These are phyloP conservation scores for Arthrobotrys sphaeroides DNA, from an alignment of 2,329 filamentous ascomycete genomes.

Conservation along the genomic window DNA sequence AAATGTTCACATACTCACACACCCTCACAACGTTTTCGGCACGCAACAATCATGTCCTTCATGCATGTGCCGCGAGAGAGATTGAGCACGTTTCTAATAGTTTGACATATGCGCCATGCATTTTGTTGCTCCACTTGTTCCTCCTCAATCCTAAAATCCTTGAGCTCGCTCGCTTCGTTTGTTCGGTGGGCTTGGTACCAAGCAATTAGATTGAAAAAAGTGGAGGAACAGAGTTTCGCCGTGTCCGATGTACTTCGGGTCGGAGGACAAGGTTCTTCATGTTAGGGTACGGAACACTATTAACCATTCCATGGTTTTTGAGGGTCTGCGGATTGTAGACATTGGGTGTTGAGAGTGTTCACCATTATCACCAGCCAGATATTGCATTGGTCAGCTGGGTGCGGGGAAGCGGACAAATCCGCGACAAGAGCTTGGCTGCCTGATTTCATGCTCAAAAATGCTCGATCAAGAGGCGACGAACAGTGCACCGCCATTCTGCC, in stretches of 20 bases:
- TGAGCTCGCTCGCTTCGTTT: slow-evolving; percentile 19
- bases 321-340: not conserved
- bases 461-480: not conserved
- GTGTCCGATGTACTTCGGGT: slow-evolving; percentile 25
- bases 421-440: slow-evolving; percentile 4
- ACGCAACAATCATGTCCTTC: slow-evolving; percentile 6
- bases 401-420: slow-evolving; percentile 27
- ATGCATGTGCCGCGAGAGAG: slow-evolving; percentile 28
- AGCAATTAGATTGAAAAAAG: slow-evolving; percentile 8
- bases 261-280: slow-evolving; percentile 1
- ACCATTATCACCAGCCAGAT: not conserved
- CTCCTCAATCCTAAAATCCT: not conserved
- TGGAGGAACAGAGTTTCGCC: slow-evolving; percentile 20
- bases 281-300: not conserved
- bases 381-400: slow-evolving; percentile 6
- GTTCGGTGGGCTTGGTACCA: slow-evolving; percentile 12
- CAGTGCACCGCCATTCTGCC: not conserved
- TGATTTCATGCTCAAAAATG: slow-evolving; percentile 28
- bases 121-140: slow-evolving; percentile 1
- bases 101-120: slow-evolving; percentile 26
- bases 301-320: not conserved
- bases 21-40: not conserved
- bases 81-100: slow-evolving; percentile 50
- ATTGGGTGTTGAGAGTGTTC: not conserved
- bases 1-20: not conserved